Evolutionary conservation across 768 basidiomycete species (phyloP), one percentile per base, ranked within the genome.

Genomic region (Wakefieldia striispora): DNA sequence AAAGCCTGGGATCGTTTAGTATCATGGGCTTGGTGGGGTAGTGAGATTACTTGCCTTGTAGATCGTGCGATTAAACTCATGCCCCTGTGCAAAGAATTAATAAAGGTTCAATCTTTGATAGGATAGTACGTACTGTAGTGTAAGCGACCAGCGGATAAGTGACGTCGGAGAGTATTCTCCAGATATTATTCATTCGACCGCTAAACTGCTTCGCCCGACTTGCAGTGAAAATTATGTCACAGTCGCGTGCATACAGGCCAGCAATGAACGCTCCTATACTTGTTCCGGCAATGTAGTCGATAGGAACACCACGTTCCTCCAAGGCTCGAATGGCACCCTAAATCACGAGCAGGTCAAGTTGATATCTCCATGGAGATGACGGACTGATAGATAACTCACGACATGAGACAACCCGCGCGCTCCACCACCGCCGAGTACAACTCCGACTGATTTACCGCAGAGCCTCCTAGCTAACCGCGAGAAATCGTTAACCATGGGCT

Each of bases 361-460:
- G 4, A 40, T 36, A 50, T 56, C 43, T 23, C 47, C 47, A 44
- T 58, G 50, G 49, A 38, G 51, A 42, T 40, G 26, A 21, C 7
- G 20, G 40, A 23, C 10, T 49, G 47, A 74, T 70, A 43, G 47
- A 74, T 70, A 43, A 60, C 75, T 43, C 54, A 82, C 81, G 39
- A 89, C 68, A 63, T 90, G 87, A 0, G 84, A 79, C 38, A 88
- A 74, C n/a, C 87, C 97, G 36, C 97, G 80, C 14, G 95, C 97
- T 16, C 97, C 97, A n/a, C 97, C 97, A 6, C 97, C 97, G 17
- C 97, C 97, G 2, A 99, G 79, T 7, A 98, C 94, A 38, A 99
- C 72, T 1, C 95, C 97, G 50, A 98, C 88, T 8, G 90, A 91
- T 60, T 85, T 90, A 13, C 95, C 97, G 62, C 94, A 97, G 33